Evolutionary conservation across 345 rosid genomes (phyloP), one percentile per base, ranked within the genome.

Genomic region (Linum lewisii): DNA sequence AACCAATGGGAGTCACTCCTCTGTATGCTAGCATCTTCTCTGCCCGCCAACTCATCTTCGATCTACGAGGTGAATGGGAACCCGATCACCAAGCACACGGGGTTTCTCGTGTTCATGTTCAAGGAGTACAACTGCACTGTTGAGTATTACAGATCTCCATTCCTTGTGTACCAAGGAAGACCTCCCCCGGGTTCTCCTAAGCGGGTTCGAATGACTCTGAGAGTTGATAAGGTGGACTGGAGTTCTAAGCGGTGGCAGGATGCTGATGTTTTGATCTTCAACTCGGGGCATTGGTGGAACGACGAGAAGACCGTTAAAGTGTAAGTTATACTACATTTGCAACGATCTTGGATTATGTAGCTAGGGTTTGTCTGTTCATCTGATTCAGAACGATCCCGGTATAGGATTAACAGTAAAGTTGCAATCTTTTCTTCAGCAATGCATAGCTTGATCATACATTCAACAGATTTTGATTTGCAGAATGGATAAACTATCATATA

Each of bases 211-310:
- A 64, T 78, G 78, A 78, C 82, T 50, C 54, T 94, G 66, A 84
- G 81, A 73, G 73, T 90, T 38, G 96, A 90, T 57, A 65, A 22
- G 6, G 55, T 94, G 80, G 93, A 82, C 54, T 87, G 89, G 92
- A 73, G 76, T 67, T 77, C 79, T 19, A 37, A 21, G 15, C 68
- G 64, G 62, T 94, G 99, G 97, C 76, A 26, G 66, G 82, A 72
- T 65, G 96, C 96, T 1, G 95, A 90, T 60, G 71, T 85, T 34
- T 72, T 90, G 60, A 66, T 94, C 29, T 67, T 94, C 58, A 94
- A 94, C 72, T 73, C 95, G 0, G 99, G 96, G 21, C 97, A 90
- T 66, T 93, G 99, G 99, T 90, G 96, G 99, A 82, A 76, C 70
- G 34, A 77, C 16, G 85, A 76, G 64, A 90, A 94, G 78, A 90